Base-by-base conservation (phyloP, 2,329 filamentous ascomycete species). In the Penicillium palitans region DNA sequence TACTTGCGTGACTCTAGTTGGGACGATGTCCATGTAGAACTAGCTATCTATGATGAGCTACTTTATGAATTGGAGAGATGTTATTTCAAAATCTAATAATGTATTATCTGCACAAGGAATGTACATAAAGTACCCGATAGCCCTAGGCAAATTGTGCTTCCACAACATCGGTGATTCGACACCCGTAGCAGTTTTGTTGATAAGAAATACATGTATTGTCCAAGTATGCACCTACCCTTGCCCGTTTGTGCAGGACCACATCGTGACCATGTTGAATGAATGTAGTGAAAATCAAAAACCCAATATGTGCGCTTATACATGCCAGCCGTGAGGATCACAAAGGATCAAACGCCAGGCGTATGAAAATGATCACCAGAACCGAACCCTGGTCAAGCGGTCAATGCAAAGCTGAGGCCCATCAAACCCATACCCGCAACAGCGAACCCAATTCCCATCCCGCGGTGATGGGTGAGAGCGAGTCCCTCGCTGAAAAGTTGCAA, bases 401-500 rank as follows among this genome's bases (percentile, higher is more conserved):
- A 80, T 39, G 93, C 91, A 76, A 87, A 91, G 74, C 90, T 96
- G 52, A 95, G 65, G 0, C 93, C 93, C 77, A 99, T 80, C 57
- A 98, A 78, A 0, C 86, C 87, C 93, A 98, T 98, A 1, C 95
- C 78, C 17, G 68, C 70, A 54, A 78, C 69, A 8, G 75, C 75
- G 55, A 73, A 76, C 15, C 70, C 70, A 39, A 78, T 73, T 25
- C 74, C 72, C 57, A 77, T 61, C 10, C 68, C 67, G 17, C 72
- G 71, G 40, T 72, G 69, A 60, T 78, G 75, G 65, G 91, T 93
- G 70, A 97, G 76, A 58, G 88, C 90, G 71, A 96, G 74, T 65
- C 89, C 89, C 79, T 99, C 93, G 4, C 90, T 88, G 70, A 97
- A 93, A 7, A 99, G 80, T 76, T 96, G 90, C 70, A 99, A 76